A percentile compares a stretch with the other conserved stretches of the same genome.
These are phyloP conservation scores for Colletotrichum lentis DNA, from an alignment of 2,329 filamentous ascomycete genomes.

Conservation along the genomic window DNA sequence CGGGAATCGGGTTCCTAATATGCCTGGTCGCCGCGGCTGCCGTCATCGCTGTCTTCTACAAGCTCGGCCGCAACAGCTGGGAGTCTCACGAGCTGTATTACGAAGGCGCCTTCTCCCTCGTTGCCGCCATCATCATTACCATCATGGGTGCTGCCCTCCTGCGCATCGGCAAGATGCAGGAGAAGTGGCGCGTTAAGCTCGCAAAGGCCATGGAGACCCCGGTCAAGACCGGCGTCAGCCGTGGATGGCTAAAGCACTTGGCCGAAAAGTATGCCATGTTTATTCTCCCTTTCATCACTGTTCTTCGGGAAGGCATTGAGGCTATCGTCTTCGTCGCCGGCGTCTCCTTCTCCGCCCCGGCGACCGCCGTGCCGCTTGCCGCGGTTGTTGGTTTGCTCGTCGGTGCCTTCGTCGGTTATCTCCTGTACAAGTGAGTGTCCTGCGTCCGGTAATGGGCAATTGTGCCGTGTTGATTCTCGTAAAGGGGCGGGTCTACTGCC, in stretches of 20 bases:
- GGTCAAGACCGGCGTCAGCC: slow-evolving; percentile 54
- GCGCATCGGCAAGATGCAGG: slow-evolving; percentile 81
- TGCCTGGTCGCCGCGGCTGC: slow-evolving; percentile 69
- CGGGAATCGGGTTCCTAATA: slow-evolving; percentile 65
- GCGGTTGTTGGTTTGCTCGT: slow-evolving; percentile 76
- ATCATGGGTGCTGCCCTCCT: slow-evolving; percentile 82
- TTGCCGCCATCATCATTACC: slow-evolving; percentile 82
- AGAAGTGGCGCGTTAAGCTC: slow-evolving; percentile 88
- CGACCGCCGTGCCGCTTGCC: slow-evolving; percentile 78
- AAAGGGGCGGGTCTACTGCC: slow-evolving; percentile 53
- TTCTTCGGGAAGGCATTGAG: slow-evolving; percentile 86
- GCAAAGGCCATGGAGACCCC: slow-evolving; percentile 70
- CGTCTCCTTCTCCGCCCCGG: slow-evolving; percentile 79
- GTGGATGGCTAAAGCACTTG: slow-evolving; percentile 65
- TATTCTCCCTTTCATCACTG: slow-evolving; percentile 83
- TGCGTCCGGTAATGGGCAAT: background rate
- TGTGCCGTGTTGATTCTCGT: slow-evolving; percentile 13
- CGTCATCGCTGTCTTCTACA: slow-evolving; percentile 76
- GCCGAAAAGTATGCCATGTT: slow-evolving; percentile 87
- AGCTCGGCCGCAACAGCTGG: slow-evolving; percentile 71
- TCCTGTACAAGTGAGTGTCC: slow-evolving; percentile 76
- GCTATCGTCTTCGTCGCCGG: slow-evolving; percentile 87
- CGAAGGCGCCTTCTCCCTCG: slow-evolving; percentile 79
- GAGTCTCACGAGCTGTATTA: slow-evolving; percentile 76
- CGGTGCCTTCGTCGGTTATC: slow-evolving; percentile 72